Base-by-base conservation (phyloP, 805 yeast genomes). In the Myxozyma vanderwaltii region DNA sequence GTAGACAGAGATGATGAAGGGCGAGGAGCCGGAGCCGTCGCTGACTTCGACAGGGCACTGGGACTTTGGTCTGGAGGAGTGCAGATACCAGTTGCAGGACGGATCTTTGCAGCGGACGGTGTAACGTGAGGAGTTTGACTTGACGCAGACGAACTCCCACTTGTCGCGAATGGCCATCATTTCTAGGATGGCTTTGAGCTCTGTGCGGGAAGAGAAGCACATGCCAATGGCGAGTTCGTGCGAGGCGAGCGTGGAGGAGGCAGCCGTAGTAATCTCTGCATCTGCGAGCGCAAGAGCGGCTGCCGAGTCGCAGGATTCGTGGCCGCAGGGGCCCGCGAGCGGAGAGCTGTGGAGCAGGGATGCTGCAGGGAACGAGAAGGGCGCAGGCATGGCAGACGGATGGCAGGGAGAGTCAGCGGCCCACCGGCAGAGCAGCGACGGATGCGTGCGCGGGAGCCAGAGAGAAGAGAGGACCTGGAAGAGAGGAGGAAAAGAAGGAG, bases 111-210 rank as follows among this genome's bases (percentile, higher is more conserved):
- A 58, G 23, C 55, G 43, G 13, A 58, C 58, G 1, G 58, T 58
- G 35, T 53, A 58, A 13, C 62, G 36, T n/a, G 46, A 21, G 35
- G 55, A 21, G 29, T 58, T 58, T 19, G 58, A 46, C 27, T 58
- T 58, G 27, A 58, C 62, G 53, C 58, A 58, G 29, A 39, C 19
- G 41, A 58, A 58, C 52, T 58, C 62, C 58, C 58, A 58, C 29
- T 53, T 49, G 40, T 45, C 62, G 31, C 55, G 29, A 17, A 58
- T 54, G 27, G 62, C 62, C 36, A 58, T 26, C 44, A 39, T 53
- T 45, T 49, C 52, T 15, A 58, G 40, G 13, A 43, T 48, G n/a
- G 55, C 45, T 29, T 53, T 53, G 51, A 58, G 55, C 38, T 58
- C 58, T 8, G 38, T 15, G 17, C 62, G 54, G 4, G 62, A 48